These are phyloP conservation scores for Metschnikowia colocasiae DNA, from an alignment of 805 yeast genomes.

Conservation along the genomic window DNA sequence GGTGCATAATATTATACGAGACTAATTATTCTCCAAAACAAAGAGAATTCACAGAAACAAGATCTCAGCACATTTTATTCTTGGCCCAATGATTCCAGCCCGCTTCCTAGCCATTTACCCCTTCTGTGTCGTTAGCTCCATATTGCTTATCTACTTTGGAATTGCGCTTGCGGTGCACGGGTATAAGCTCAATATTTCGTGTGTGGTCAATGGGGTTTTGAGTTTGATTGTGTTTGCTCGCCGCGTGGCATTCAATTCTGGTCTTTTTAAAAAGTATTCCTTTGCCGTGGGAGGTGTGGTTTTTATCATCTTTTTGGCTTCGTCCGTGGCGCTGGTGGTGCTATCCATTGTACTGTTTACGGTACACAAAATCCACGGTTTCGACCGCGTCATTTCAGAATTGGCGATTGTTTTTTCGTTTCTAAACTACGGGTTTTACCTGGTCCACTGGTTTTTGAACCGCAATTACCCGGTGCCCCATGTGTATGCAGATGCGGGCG, in stretches of 20 bases:
- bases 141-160: neutral
- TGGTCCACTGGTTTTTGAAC: neutral
- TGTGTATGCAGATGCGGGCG: neutral
- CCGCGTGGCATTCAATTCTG: neutral
- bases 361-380: neutral
- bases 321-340: neutral
- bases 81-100: neutral
- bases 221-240: neutral
- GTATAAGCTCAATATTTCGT: neutral
- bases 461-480: neutral
- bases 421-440: neutral
- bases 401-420: neutral
- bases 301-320: neutral
- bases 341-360: neutral
- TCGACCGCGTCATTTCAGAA: neutral
- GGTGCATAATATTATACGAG: no score
- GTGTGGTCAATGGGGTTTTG: neutral
- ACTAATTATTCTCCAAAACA: no score
- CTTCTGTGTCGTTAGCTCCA: neutral
- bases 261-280: neutral
- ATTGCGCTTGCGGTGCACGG: neutral
- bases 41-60: no score
- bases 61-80: no score
- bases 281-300: neutral
- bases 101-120: neutral